phyloP scores from a whole-genome alignment of 108 stramenopile genomes.

The Conticribra weissflogii region DNA sequence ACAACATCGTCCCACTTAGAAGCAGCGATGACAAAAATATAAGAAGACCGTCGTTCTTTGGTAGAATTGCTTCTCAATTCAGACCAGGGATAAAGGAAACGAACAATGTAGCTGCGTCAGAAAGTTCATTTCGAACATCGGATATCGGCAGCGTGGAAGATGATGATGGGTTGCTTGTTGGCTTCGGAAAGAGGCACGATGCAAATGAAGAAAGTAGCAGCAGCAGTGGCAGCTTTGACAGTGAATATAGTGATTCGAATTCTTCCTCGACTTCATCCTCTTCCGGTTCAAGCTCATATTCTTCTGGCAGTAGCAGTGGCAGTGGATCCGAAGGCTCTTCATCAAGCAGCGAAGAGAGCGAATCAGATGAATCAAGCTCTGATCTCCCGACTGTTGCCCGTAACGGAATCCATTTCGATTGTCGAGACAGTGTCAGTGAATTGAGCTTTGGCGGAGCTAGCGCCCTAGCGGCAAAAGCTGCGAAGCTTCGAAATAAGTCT shows the following conservation, averaged over 20 bases:
- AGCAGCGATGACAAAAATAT: too few species aligned
- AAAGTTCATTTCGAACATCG: conserved; percentile 25
- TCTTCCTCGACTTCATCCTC: too few species aligned
- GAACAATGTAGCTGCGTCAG: conserved; percentile 2
- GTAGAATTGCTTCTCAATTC: neutral
- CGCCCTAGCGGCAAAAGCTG: conserved; percentile 28
- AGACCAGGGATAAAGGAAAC: neutral
- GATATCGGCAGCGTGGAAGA: conserved; percentile 32
- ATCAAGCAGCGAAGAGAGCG: conserved; percentile 17
- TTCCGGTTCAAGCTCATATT: too few species aligned
- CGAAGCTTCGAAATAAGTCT: conserved; percentile 12
- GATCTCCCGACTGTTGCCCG: conserved; percentile 30
- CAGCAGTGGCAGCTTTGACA: conserved; percentile 2
- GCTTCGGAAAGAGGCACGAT: conserved; percentile 39
- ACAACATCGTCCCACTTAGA: too few species aligned
- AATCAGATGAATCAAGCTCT: conserved; percentile 28
- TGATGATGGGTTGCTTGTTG: conserved; percentile 41
- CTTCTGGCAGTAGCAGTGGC: conserved; percentile 8
- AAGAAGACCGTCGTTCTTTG: too few species aligned
- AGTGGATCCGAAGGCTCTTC: conserved; percentile 15
- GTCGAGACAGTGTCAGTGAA: conserved; percentile 35
- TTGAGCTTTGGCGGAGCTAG: conserved; percentile 54
- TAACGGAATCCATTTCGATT: conserved; percentile 21
- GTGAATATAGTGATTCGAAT: conserved; percentile 2
- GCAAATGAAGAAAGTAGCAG: neutral